These are phyloP conservation scores for Apiotrichum porosum DNA, from an alignment of 1,284 basidiomycete genomes.

Conservation along the genomic window DNA sequence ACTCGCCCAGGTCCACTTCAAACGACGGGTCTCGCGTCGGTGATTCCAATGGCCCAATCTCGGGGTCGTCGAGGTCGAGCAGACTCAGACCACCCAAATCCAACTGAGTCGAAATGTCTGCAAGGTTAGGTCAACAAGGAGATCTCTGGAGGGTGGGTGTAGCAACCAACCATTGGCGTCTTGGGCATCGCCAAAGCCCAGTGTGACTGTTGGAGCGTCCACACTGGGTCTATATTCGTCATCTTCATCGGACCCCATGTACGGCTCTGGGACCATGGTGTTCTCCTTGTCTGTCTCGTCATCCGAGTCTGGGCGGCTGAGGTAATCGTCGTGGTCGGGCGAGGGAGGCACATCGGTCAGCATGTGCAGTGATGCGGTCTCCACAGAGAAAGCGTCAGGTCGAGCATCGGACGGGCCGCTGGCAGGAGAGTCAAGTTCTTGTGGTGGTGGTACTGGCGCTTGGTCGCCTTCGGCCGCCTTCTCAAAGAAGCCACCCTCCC, in stretches of 20 bases:
- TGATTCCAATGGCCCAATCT: slow-evolving; percentile 13
- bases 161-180: slow-evolving; percentile 12
- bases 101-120: slow-evolving; percentile 16
- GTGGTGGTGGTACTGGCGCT: too few species aligned
- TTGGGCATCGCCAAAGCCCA: slow-evolving; percentile 9
- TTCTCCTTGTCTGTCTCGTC: slow-evolving; percentile 44
- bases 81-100: slow-evolving; percentile 37
- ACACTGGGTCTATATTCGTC: slow-evolving; percentile 3
- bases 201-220: slow-evolving; percentile 5
- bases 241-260: slow-evolving; percentile 6
- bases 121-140: too few species aligned
- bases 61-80: slow-evolving; percentile 39
- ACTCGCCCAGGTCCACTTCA: too few species aligned
- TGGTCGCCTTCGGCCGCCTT: too few species aligned
- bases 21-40: too few species aligned
- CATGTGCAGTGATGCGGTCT: slow-evolving; percentile 13
- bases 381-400: slow-evolving; percentile 5
- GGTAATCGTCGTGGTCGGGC: not conserved
- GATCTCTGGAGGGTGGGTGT: too few species aligned
- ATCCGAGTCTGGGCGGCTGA: not conserved
- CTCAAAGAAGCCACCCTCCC: slow-evolving; percentile 20
- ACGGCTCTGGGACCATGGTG: slow-evolving; percentile 13
- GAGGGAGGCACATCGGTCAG: slow-evolving; percentile 1
- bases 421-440: too few species aligned
- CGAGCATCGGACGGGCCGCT: too few species aligned